phyloP scores from a whole-genome alignment of 1,284 basidiomycete species.

The Boletus hoseneyae region DNA sequence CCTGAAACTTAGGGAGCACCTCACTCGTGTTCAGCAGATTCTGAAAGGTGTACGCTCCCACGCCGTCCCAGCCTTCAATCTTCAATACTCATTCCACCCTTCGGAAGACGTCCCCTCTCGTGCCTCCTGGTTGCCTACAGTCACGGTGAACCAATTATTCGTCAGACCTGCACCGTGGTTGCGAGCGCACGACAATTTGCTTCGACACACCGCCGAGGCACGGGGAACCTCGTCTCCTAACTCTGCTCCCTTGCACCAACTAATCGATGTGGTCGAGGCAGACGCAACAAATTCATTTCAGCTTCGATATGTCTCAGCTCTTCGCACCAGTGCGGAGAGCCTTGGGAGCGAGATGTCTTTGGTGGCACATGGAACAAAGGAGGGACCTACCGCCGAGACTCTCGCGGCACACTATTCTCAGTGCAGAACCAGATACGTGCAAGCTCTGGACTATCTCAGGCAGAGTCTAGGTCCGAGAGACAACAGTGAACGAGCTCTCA shows the following conservation, averaged over 20 bases:
- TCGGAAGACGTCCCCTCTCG: background rate
- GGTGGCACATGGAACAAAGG: background rate
- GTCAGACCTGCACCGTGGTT: constrained; percentile 1
- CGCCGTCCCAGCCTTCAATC: background rate
- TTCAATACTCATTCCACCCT: constrained; percentile 16
- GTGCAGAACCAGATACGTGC: constrained; percentile 4
- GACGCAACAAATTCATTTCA: constrained; percentile 17
- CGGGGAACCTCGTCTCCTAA: background rate
- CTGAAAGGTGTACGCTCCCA: background rate
- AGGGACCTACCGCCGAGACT: constrained; percentile 7
- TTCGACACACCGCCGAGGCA: background rate
- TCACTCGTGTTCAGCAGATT: constrained; percentile 14
- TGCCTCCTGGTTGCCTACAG: background rate
- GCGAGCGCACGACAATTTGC: background rate
- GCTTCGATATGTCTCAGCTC: constrained; percentile 14
- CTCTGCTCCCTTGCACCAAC: constrained; percentile 3
- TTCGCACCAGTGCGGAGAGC: constrained; percentile 15
- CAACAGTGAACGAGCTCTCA: constrained; percentile 15
- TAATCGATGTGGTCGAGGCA: constrained; percentile 7
- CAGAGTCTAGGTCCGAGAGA: constrained; percentile 12
- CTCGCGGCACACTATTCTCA: constrained; percentile 8
- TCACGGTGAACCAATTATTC: constrained; percentile 10
- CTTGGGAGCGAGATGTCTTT: constrained; percentile 10
- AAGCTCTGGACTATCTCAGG: constrained; percentile 10
- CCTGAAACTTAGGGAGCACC: constrained; percentile 9